Evolutionary conservation across 495 filamentous ascomycete species (phyloP).

Genomic region (Penicillium taxi): DNA sequence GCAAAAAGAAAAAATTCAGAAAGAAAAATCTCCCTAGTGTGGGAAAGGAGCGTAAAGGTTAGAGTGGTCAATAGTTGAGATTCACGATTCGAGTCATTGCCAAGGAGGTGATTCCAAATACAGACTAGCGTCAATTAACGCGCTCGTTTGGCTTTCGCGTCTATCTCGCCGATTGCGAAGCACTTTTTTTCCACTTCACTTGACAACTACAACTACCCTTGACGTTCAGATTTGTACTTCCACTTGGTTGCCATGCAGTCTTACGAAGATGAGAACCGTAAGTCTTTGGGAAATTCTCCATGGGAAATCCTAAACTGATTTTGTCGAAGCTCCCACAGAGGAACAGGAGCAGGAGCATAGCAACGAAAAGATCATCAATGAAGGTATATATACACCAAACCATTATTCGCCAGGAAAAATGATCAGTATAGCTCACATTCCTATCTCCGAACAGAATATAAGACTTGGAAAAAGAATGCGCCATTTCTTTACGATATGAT

Average conservation of each 20-base stretch:
- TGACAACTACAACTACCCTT: neutral
- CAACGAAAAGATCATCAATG: slow-evolving; percentile 83
- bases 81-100: slow-evolving; percentile 23
- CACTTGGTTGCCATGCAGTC: slow-evolving; percentile 24
- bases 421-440: too few species aligned
- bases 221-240: neutral
- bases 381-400: slow-evolving; percentile 63
- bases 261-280: slow-evolving; percentile 33
- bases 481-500: slow-evolving; percentile 98
- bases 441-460: slow-evolving; percentile 64
- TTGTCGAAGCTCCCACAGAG: slow-evolving; percentile 30
- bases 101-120: slow-evolving; percentile 14
- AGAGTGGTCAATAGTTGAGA: too few species aligned
- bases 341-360: slow-evolving; percentile 64
- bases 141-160: slow-evolving; percentile 23
- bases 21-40: too few species aligned
- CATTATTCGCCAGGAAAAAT: too few species aligned
- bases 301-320: slow-evolving; percentile 15
- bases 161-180: slow-evolving; percentile 9
- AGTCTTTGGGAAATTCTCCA: slow-evolving; percentile 4
- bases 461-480: slow-evolving; percentile 99
- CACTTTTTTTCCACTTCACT: neutral
- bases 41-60: too few species aligned
- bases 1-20: too few species aligned
- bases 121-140: slow-evolving; percentile 36